A percentile compares a stretch with the other conserved stretches of the same genome.
These are phyloP conservation scores for Cercospora nicotianae DNA, from an alignment of 2,329 filamentous ascomycete species.

Conservation along the genomic window DNA sequence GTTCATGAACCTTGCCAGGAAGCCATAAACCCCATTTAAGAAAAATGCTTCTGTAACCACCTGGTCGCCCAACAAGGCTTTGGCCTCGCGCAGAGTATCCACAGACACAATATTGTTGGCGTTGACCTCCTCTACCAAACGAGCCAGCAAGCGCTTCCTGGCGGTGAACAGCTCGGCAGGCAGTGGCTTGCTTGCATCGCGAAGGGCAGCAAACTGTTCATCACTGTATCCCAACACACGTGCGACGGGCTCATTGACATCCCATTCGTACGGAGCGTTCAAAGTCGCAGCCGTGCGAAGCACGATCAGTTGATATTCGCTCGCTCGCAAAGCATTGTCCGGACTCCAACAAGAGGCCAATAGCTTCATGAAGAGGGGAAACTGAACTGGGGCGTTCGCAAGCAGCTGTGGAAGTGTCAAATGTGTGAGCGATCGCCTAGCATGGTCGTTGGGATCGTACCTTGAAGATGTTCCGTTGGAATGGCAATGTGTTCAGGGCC, in stretches of 20 bases:
- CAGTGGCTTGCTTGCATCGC: conserved; percentile 1
- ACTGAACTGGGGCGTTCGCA: not conserved
- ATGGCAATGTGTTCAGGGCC: not conserved
- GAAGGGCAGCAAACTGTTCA: not conserved
- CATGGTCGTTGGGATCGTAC: not conserved
- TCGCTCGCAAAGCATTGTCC: not conserved
- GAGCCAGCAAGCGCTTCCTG: conserved; percentile 1
- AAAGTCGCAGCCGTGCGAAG: conserved; percentile 2
- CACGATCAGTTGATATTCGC: not conserved
- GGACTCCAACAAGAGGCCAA: not conserved
- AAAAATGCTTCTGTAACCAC: not conserved
- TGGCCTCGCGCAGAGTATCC: not conserved
- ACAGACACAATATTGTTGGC: conserved; percentile 3
- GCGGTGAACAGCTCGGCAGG: not conserved
- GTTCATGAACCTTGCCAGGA: not conserved
- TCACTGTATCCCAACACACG: not conserved
- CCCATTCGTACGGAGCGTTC: conserved; percentile 5
- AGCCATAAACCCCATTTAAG: not conserved
- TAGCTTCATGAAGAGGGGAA: not conserved
- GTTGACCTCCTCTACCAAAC: conserved; percentile 1
- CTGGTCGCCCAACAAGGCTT: not conserved
- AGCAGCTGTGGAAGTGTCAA: not conserved
- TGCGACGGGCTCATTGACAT: not conserved
- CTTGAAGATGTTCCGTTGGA: not conserved
- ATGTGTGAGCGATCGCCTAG: not conserved